phyloP scores from a whole-genome alignment of 78 protist species.

The Ministeria vibrans region DNA sequence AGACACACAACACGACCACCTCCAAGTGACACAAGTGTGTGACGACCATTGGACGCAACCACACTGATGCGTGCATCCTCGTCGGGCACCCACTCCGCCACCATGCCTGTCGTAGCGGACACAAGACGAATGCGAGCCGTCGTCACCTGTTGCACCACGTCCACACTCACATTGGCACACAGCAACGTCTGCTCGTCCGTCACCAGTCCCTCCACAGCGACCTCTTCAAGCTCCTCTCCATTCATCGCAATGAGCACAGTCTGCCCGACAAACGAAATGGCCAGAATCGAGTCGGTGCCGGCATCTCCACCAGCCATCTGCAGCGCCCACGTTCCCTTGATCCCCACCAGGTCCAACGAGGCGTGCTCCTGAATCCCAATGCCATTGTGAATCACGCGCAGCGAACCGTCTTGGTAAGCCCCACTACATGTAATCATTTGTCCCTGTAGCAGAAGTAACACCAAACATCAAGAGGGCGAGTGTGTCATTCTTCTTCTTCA shows the following conservation, averaged over 20 bases:
- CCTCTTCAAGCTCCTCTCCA: slow-evolving; percentile 71
- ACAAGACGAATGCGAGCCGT: slow-evolving; percentile 3
- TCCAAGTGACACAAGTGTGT: slow-evolving; percentile 34
- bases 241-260: slow-evolving; percentile 59
- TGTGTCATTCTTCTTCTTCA: slow-evolving; percentile 44
- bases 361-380: slow-evolving; percentile 85
- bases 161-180: slow-evolving; percentile 41
- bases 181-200: slow-evolving; percentile 36
- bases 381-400: slow-evolving; percentile 82
- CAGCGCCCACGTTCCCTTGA: slow-evolving; percentile 73
- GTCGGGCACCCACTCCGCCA: slow-evolving; percentile 30
- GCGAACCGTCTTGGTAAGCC: slow-evolving; percentile 66
- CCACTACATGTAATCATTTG: slow-evolving; percentile 87
- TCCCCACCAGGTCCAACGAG: slow-evolving; percentile 64
- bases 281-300: slow-evolving; percentile 21
- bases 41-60: slow-evolving; percentile 35
- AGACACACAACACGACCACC: slow-evolving; percentile 39
- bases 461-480: neutral
- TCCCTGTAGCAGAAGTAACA: slow-evolving; percentile 13
- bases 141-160: neutral
- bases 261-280: slow-evolving; percentile 58
- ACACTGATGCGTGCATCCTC: slow-evolving; percentile 29
- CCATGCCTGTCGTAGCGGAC: neutral
- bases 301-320: neutral
- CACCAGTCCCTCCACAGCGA: slow-evolving; percentile 54